Conservation (phyloP, 805 yeast species). For the Komagataella ulmi region DNA sequence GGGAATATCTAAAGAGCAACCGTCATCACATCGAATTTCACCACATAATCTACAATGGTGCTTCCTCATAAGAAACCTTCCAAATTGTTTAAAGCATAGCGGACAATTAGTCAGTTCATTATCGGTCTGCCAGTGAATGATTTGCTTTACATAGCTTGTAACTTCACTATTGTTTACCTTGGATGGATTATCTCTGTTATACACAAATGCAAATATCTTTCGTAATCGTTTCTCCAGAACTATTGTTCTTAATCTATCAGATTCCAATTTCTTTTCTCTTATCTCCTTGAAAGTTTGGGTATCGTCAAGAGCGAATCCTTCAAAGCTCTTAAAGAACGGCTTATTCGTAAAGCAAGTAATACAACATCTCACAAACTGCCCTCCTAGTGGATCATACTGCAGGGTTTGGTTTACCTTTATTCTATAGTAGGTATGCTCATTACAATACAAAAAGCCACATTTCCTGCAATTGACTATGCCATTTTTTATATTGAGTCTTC, state of each 20-base stretch:
- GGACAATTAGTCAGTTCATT: conserved; percentile 35
- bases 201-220: conserved; percentile 18
- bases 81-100: conserved; percentile 48
- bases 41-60: conserved; percentile 95
- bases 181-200: conserved; percentile 4
- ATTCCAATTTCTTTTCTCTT: conserved; percentile 33
- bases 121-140: conserved; percentile 60
- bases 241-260: conserved; percentile 35
- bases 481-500: conserved; percentile 30
- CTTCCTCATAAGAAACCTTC: conserved; percentile 40
- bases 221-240: conserved; percentile 49
- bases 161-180: conserved; percentile 2
- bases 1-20: conserved; percentile 68
- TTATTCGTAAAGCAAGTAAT: conserved; percentile 39
- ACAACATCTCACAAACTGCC: conserved; percentile 67
- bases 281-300: conserved; percentile 25
- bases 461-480: conserved; percentile 60
- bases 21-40: conserved; percentile 63
- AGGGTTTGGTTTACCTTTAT: conserved; percentile 37
- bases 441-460: conserved; percentile 67
- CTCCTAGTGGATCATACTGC: conserved; percentile 29
- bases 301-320: conserved; percentile 31
- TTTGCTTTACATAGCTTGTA: conserved; percentile 26
- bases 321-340: conserved; percentile 34
- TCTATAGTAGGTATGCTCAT: conserved; percentile 41